These are phyloP conservation scores for Tricholoma terreum DNA, from an alignment of 768 basidiomycete genomes.

Conservation along the genomic window DNA sequence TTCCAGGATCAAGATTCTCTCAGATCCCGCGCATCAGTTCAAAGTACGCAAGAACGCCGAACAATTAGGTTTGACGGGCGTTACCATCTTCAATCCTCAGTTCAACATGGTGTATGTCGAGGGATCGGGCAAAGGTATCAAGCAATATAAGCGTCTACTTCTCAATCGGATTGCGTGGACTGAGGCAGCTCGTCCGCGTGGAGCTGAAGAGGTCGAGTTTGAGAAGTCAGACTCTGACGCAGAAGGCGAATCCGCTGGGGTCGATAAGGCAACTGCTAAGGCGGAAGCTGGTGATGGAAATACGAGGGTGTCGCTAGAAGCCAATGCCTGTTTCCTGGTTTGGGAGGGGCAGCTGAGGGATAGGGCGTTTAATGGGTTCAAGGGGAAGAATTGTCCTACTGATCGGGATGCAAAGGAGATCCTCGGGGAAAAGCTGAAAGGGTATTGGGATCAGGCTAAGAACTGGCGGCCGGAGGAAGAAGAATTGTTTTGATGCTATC, in stretches of 20 bases:
- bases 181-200: constrained; percentile 78
- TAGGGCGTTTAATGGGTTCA: constrained; percentile 75
- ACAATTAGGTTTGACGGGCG: constrained; percentile 81
- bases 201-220: constrained; percentile 67
- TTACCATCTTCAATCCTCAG: constrained; percentile 86
- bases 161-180: constrained; percentile 90
- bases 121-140: constrained; percentile 81
- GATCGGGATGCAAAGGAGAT: constrained; percentile 84
- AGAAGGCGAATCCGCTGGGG: constrained; percentile 26
- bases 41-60: constrained; percentile 97
- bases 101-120: constrained; percentile 95
- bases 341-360: constrained; percentile 94
- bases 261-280: constrained; percentile 32
- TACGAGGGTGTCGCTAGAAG: constrained; percentile 55
- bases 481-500: constrained; percentile 49
- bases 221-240: constrained; percentile 48
- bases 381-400: constrained; percentile 76
- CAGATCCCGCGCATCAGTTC: constrained; percentile 92
- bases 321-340: constrained; percentile 86
- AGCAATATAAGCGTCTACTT: constrained; percentile 87
- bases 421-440: constrained; percentile 79
- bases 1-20: constrained; percentile 77
- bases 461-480: constrained; percentile 84
- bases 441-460: constrained; percentile 95
- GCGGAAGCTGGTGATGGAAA: constrained; percentile 21